Conservation (phyloP, 441 rosid species). For the Adansonia rubrostipa region DNA sequence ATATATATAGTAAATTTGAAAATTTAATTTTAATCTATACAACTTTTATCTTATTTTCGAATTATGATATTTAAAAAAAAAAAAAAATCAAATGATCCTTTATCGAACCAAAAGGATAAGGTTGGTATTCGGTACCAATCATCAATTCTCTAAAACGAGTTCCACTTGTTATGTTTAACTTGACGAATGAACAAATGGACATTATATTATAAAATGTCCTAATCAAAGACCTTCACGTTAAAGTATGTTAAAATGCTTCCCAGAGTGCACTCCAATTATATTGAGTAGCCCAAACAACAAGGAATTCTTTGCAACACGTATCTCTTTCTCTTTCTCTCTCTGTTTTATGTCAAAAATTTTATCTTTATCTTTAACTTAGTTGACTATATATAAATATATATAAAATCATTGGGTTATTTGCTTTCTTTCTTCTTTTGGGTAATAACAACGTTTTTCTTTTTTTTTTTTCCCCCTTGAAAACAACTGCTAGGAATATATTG, state of each 20-base stretch:
- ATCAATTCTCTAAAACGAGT: neutral
- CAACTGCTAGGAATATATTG: neutral
- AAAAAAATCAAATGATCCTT: neutral
- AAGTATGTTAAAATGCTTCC: neutral
- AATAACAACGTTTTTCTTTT: neutral
- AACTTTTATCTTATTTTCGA: no score
- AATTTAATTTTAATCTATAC: no score
- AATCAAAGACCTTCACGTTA: conserved; percentile 16
- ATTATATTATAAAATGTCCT: neutral
- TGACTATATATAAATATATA: neutral
- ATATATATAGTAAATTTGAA: no score
- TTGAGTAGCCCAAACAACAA: neutral
- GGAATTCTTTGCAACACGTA: conserved; percentile 35
- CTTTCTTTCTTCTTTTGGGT: neutral
- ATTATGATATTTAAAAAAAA: neutral
- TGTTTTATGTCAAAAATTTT: conserved; percentile 14
- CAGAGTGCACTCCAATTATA: conserved; percentile 20
- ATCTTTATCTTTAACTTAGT: neutral
- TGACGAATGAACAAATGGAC: neutral
- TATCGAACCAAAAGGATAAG: conserved; percentile 2
- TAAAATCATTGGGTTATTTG: neutral
- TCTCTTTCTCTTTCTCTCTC: conserved; percentile 14
- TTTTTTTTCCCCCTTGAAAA: neutral
- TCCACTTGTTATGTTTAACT: neutral
- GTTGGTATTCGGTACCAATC: neutral